Evolutionary conservation across 2,329 filamentous ascomycete genomes (phyloP).

Genomic region (Cladophialophora chaetospira): DNA sequence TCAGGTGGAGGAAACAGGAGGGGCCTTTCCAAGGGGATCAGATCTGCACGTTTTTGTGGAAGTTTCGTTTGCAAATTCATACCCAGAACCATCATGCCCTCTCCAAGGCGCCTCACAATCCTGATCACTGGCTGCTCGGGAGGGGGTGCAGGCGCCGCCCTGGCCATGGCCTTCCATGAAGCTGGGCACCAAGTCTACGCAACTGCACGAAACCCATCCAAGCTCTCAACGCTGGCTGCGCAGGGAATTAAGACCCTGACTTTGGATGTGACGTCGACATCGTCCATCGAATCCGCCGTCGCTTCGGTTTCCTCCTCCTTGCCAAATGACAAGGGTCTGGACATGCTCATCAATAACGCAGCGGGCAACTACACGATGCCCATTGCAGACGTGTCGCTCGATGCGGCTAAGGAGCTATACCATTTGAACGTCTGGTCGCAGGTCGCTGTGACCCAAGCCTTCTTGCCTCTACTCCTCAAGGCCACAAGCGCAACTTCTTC

Average conservation of each 20-base stretch:
- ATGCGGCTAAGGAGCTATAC: constrained; percentile 36
- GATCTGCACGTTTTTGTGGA: no score
- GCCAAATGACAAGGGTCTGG: constrained; percentile 36
- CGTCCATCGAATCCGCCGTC: constrained; percentile 37
- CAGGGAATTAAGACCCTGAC: constrained; percentile 35
- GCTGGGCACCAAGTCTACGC: constrained; percentile 45
- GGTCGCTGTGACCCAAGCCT: constrained; percentile 40
- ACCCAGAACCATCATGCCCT: no score
- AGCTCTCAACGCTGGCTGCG: constrained; percentile 34
- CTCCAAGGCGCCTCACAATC: no score
- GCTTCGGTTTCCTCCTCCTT: constrained; percentile 30
- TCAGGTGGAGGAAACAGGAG: no score
- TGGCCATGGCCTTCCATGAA: constrained; percentile 43
- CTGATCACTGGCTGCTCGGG: constrained; percentile 41
- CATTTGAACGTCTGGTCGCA: constrained; percentile 41
- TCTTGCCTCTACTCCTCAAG: constrained; percentile 34
- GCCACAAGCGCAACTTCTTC: constrained; percentile 2
- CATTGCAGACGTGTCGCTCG: constrained; percentile 36
- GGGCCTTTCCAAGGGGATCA: no score
- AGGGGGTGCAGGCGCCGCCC: constrained; percentile 45
- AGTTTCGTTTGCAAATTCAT: no score
- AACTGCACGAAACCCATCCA: constrained; percentile 42
- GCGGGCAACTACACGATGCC: constrained; percentile 39
- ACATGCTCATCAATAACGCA: constrained; percentile 52
- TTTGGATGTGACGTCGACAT: constrained; percentile 38